phyloP scores from a whole-genome alignment of 768 basidiomycete species.

The Rhizopogon vinicolor region DNA sequence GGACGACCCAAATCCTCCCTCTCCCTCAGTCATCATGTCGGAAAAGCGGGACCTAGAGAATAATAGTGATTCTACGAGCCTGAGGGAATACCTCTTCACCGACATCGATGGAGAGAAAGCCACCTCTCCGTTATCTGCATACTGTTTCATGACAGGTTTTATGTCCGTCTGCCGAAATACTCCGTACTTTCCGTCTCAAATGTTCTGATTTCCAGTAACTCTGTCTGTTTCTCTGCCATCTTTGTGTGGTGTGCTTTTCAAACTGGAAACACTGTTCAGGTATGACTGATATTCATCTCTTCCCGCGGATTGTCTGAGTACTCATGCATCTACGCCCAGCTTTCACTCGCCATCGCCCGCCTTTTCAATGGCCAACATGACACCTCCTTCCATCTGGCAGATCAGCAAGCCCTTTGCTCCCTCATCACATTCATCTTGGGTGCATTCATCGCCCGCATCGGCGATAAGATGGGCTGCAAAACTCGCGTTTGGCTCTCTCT shows the following conservation, averaged over 20 bases:
- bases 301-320: not conserved
- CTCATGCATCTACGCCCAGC: conserved; percentile 31
- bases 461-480: conserved; percentile 65
- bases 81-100: conserved; percentile 13
- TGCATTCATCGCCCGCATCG: conserved; percentile 66
- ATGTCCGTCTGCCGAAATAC: conserved; percentile 39
- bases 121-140: conserved; percentile 51
- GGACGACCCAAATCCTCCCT: conserved; percentile 66
- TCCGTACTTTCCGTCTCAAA: not conserved
- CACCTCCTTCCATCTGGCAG: conserved; percentile 61
- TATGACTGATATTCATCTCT: conserved; percentile 20
- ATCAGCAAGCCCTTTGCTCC: conserved; percentile 75
- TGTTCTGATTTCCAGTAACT: conserved; percentile 38
- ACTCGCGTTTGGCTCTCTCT: conserved; percentile 67
- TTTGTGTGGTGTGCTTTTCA: conserved; percentile 84
- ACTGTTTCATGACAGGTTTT: conserved; percentile 72
- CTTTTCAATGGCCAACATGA: conserved; percentile 56
- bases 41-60: conserved; percentile 38
- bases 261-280: conserved; percentile 69
- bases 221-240: conserved; percentile 66
- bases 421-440: conserved; percentile 68
- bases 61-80: conserved; percentile 29
- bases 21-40: conserved; percentile 51
- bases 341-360: conserved; percentile 75
- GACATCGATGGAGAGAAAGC: conserved; percentile 26